Conservation (phyloP, 768 basidiomycete species). For the Scleroderma citrinum region DNA sequence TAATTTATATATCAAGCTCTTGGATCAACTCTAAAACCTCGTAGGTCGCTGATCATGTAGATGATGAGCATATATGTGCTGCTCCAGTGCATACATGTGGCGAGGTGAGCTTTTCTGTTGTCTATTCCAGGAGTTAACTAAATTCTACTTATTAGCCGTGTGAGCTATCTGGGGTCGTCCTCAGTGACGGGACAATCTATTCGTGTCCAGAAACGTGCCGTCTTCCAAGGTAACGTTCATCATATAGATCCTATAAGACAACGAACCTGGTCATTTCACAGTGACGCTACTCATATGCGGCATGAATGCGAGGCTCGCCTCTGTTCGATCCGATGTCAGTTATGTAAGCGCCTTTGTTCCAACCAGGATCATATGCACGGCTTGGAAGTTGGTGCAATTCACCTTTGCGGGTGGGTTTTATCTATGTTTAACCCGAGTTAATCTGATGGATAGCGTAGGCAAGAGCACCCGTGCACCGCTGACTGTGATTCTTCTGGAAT, state of each 20-base stretch:
- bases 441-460: slow-evolving; percentile 27
- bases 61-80: slow-evolving; percentile 48
- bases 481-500: slow-evolving; percentile 42
- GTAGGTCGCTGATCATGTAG: slow-evolving; percentile 44
- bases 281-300: slow-evolving; percentile 38
- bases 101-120: slow-evolving; percentile 34
- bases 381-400: slow-evolving; percentile 32
- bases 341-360: slow-evolving; percentile 52
- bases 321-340: slow-evolving; percentile 48
- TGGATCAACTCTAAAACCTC: background rate
- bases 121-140: background rate
- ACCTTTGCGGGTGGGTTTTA: slow-evolving; percentile 50
- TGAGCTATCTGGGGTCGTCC: slow-evolving; percentile 26
- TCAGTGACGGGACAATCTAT: slow-evolving; percentile 28
- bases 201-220: slow-evolving; percentile 39
- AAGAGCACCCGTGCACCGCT: slow-evolving; percentile 43
- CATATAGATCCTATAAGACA: background rate
- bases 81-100: slow-evolving; percentile 52
- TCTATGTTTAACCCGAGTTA: background rate
- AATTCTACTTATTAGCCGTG: slow-evolving; percentile 36
- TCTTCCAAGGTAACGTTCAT: slow-evolving; percentile 33
- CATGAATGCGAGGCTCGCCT: slow-evolving; percentile 48
- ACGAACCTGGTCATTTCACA: slow-evolving; percentile 15
- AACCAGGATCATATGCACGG: slow-evolving; percentile 48
- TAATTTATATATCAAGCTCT: slow-evolving; percentile 12